phyloP scores from a whole-genome alignment of 2,329 filamentous ascomycete genomes.

The Scopulariopsis brevicaulis region DNA sequence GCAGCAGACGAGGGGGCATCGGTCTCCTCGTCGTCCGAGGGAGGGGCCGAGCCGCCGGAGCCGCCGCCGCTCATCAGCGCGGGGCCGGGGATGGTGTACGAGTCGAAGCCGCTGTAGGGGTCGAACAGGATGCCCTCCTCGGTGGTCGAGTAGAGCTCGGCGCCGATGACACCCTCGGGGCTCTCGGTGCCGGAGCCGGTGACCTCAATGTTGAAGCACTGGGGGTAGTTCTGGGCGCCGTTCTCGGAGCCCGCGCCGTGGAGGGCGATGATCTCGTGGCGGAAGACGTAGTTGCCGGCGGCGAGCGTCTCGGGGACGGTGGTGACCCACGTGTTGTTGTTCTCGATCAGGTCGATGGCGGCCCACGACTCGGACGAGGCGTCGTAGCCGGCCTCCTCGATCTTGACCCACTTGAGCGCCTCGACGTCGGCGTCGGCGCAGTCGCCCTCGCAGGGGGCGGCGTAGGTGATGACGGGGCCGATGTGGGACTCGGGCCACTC shows the following conservation, averaged over 20 bases:
- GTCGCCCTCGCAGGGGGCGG: conserved; percentile 47
- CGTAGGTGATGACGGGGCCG: conserved; percentile 50
- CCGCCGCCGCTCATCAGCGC: conserved; percentile 6
- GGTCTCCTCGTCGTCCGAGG: not conserved
- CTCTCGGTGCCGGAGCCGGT: conserved; percentile 24
- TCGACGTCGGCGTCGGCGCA: conserved; percentile 41
- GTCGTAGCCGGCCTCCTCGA: conserved; percentile 42
- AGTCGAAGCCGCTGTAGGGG: conserved; percentile 14
- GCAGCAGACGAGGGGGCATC: no score
- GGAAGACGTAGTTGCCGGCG: conserved; percentile 32
- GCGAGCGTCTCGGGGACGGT: conserved; percentile 20
- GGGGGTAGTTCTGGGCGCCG: conserved; percentile 39
- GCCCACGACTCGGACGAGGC: conserved; percentile 23
- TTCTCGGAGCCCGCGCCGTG: conserved; percentile 27
- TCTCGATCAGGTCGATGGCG: conserved; percentile 26
- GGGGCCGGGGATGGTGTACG: conserved; percentile 16
- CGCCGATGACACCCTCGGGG: conserved; percentile 17
- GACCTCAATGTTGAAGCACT: conserved; percentile 36
- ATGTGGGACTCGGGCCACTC: conserved; percentile 29
- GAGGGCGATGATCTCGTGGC: conserved; percentile 41
- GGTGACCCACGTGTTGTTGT: conserved; percentile 19
- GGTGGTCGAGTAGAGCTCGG: conserved; percentile 15
- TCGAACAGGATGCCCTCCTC: conserved; percentile 21
- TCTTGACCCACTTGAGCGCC: conserved; percentile 51
- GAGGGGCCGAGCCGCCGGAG: not conserved